Conservation (phyloP, 257 asterid species). For the Catharanthus roseus region DNA sequence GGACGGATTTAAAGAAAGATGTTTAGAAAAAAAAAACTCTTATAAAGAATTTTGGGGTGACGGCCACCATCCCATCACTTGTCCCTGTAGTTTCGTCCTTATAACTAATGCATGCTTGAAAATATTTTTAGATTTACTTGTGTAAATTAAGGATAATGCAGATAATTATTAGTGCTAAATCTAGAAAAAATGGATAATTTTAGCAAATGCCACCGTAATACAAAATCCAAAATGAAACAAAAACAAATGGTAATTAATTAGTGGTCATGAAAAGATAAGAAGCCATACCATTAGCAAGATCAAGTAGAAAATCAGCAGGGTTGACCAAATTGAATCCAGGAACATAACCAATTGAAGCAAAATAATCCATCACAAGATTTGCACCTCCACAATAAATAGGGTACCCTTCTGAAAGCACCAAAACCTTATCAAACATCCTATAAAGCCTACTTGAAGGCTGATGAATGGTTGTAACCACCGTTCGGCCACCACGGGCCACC, state of each 20-base stretch:
- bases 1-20: too few relatives aligned
- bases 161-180: neutral
- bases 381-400: constrained; percentile 57
- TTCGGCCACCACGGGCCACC: constrained; percentile 66
- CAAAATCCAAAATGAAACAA: neutral
- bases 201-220: too few relatives aligned
- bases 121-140: neutral
- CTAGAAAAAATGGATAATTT: too few relatives aligned
- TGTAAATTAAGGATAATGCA: neutral
- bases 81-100: too few relatives aligned
- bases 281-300: constrained; percentile 83
- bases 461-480: constrained; percentile 69
- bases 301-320: constrained; percentile 87
- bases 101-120: neutral
- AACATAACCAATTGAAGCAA: constrained; percentile 50
- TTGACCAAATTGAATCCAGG: constrained; percentile 57
- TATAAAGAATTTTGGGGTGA: too few relatives aligned
- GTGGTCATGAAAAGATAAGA: neutral
- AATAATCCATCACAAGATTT: constrained; percentile 50
- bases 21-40: too few relatives aligned
- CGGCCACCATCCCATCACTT: too few relatives aligned
- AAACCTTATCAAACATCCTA: constrained; percentile 66
- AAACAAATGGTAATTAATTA: neutral
- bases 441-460: constrained; percentile 90
- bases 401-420: constrained; percentile 66